Evolutionary conservation across 1,139 yeast species (phyloP).

Genomic region (Meyerozyma smithsonii): DNA sequence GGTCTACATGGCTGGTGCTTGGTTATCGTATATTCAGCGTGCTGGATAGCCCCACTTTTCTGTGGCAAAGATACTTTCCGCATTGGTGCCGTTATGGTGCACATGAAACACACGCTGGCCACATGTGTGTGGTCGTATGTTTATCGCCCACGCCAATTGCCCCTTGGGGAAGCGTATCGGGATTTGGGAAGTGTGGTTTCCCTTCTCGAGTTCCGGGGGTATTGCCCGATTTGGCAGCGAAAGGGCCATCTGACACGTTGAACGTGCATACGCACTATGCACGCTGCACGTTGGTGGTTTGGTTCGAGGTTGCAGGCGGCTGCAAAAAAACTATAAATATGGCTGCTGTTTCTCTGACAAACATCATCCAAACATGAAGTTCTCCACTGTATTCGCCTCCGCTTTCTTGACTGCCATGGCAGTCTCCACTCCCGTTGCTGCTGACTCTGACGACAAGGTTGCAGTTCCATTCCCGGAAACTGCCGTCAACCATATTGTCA

Average conservation of each 20-base stretch:
- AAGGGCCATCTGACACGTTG: neutral
- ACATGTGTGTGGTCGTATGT: no score
- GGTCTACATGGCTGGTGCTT: no score
- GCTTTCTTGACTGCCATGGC: neutral
- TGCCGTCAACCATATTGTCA: neutral
- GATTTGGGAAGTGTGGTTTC: no score
- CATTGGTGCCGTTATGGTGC: no score
- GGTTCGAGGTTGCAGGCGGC: no score
- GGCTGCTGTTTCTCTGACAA: neutral
- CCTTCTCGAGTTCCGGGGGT: neutral
- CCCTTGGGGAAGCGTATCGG: no score
- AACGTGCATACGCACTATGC: neutral
- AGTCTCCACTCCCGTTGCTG: conserved; percentile 1
- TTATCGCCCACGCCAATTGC: no score
- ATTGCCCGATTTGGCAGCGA: conserved; percentile 2
- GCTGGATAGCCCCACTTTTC: no score
- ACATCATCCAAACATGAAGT: conserved; percentile 2
- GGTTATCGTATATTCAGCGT: no score
- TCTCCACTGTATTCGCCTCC: neutral
- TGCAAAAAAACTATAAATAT: neutral
- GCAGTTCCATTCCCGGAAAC: conserved; percentile 1
- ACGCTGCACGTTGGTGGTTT: no score
- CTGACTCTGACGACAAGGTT: neutral
- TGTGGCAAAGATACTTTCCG: no score
- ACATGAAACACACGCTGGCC: no score